Evolutionary conservation across 2,329 filamentous ascomycete species (phyloP).

Genomic region (Colletotrichum karsti): DNA sequence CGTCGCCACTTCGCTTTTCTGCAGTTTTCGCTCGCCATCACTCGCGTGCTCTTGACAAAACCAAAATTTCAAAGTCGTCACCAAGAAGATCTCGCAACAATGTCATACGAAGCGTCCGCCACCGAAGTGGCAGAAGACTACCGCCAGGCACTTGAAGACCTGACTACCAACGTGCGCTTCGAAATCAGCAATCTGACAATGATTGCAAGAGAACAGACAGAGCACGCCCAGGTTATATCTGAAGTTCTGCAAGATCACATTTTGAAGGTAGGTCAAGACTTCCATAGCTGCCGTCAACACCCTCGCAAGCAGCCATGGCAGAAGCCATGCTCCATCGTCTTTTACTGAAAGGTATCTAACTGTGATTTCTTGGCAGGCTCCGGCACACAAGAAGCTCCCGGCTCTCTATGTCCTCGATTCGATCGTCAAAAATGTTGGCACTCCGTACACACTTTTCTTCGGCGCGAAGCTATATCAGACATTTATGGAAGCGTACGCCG

Average conservation of each 20-base stretch:
- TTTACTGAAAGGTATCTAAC: slow-evolving; percentile 48
- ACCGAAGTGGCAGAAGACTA: slow-evolving; percentile 96
- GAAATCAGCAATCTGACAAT: slow-evolving; percentile 98
- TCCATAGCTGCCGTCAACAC: neutral
- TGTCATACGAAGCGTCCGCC: slow-evolving; percentile 62
- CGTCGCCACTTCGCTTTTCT: neutral
- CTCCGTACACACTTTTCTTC: slow-evolving; percentile 95
- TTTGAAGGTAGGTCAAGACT: slow-evolving; percentile 77
- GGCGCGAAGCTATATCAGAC: slow-evolving; percentile 91
- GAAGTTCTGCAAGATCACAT: slow-evolving; percentile 93
- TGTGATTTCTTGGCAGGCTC: too few species aligned
- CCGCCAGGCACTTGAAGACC: slow-evolving; percentile 89
- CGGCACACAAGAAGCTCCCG: slow-evolving; percentile 88
- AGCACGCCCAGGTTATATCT: slow-evolving; percentile 93
- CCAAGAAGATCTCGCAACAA: slow-evolving; percentile 35
- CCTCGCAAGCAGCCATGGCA: neutral
- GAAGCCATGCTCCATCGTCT: neutral
- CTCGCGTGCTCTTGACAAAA: slow-evolving; percentile 28
- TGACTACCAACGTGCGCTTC: slow-evolving; percentile 89
- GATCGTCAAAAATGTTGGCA: slow-evolving; percentile 98
- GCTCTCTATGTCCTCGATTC: slow-evolving; percentile 98
- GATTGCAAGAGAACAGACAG: slow-evolving; percentile 97
- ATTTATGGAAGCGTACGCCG: slow-evolving; percentile 95
- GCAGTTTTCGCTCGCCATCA: slow-evolving; percentile 14
- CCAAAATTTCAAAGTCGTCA: neutral